Percentiles rank a stretch among this genome's conserved stretches.
Conservation (phyloP, 1,284 basidiomycete genomes). For the Cutaneotrichosporon cutaneum region DNA sequence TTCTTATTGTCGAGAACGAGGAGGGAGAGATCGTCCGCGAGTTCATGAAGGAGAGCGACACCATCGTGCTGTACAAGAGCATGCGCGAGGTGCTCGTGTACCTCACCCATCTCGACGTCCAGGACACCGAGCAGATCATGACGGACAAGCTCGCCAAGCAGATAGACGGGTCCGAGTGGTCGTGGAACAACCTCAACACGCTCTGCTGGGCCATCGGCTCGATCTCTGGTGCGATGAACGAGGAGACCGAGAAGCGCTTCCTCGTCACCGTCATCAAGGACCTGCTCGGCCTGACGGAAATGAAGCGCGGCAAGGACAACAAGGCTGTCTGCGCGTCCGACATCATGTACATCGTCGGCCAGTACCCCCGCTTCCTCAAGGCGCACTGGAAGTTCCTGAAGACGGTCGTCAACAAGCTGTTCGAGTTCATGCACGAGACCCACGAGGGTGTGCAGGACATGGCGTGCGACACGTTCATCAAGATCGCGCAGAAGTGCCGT, state of each 20-base stretch:
- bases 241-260: constrained; percentile 99
- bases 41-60: constrained; percentile 99
- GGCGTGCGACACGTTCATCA: constrained; percentile 99
- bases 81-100: constrained; percentile 98
- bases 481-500: constrained; percentile 98
- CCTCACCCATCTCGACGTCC: constrained; percentile 93
- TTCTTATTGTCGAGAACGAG: constrained; percentile 95
- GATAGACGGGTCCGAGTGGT: constrained; percentile 97
- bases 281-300: constrained; percentile 91
- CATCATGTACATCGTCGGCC: constrained; percentile 99
- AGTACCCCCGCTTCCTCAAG: constrained; percentile 99
- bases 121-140: constrained; percentile 94
- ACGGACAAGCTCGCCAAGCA: constrained; percentile 96
- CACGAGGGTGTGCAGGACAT: constrained; percentile 99
- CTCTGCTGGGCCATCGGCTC: constrained; percentile 99
- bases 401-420: constrained; percentile 99
- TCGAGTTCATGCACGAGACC: constrained; percentile 99
- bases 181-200: constrained; percentile 98
- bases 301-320: constrained; percentile 99
- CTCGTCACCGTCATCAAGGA: constrained; percentile 99
- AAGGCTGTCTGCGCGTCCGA: constrained; percentile 99
- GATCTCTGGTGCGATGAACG: constrained; percentile 99
- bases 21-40: constrained; percentile 99
- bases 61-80: constrained; percentile 97
- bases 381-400: constrained; percentile 99